Conservation (phyloP, 1,139 yeast genomes). For the Yamadazyma spencermartinsiae region DNA sequence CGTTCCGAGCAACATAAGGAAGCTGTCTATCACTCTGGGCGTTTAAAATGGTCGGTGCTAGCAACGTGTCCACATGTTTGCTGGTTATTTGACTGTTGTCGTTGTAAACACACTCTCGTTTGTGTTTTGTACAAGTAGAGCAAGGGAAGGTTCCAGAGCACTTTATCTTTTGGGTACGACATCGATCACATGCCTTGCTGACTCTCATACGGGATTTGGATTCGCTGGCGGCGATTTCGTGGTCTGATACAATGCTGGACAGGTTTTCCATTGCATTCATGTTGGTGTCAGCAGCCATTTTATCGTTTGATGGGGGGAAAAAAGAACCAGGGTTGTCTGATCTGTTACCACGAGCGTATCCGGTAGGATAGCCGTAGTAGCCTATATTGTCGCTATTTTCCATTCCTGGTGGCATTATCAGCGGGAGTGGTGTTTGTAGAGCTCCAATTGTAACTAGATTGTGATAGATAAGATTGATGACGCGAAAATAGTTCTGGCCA, state of each 20-base stretch:
- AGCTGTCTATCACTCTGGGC: conserved; percentile 12
- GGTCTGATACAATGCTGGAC: neutral
- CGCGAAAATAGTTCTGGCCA: too few species aligned
- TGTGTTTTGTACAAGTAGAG: conserved; percentile 46
- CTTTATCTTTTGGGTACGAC: conserved; percentile 60
- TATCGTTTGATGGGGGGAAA: too few species aligned
- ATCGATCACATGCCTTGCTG: conserved; percentile 59
- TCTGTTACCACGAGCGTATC: too few species aligned
- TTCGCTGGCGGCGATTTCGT: neutral
- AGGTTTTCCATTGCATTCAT: too few species aligned
- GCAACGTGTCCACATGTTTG: neutral
- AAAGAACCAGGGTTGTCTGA: too few species aligned
- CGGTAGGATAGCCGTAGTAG: too few species aligned
- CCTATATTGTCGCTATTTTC: too few species aligned
- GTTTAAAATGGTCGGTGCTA: conserved; percentile 14
- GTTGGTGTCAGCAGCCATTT: too few species aligned
- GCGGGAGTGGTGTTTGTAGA: too few species aligned
- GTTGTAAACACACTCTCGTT: conserved; percentile 38
- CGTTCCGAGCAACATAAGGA: conserved; percentile 13
- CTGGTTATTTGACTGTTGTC: conserved; percentile 5
- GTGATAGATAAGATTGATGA: too few species aligned
- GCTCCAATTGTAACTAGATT: too few species aligned
- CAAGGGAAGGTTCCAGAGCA: conserved; percentile 64
- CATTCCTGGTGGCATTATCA: too few species aligned
- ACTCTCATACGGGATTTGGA: conserved; percentile 41